Evolutionary conservation across 352 stramenopile genomes (phyloP), one percentile per base, ranked within the genome.

Genomic region (Globisporangium ultimum): DNA sequence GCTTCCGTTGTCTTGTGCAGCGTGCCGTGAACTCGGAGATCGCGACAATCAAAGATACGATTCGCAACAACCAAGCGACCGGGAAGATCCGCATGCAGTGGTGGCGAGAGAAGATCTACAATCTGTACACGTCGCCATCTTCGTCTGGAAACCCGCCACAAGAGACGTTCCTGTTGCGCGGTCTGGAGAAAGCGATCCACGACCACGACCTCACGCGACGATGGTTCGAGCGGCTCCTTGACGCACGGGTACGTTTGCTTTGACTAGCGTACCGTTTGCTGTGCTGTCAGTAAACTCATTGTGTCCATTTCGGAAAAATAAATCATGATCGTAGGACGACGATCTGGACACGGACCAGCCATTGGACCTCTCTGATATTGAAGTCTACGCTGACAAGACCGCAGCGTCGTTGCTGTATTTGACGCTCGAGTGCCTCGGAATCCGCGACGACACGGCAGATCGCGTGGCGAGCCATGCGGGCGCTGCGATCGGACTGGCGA

Each of bases 21-120:
- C 86, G 90, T 28, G 89, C 91, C 2, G 71, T 97, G 58, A 98
- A 98, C 58, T 84, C 91, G 12, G 91, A 98, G 69, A 76, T 96
- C 53, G 87, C 91, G 14, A 87, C 71, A 28, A 89, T 98, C 68
- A 96, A 95, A 63, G 90, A 98, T 58, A 84, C 84, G 10, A 79
- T 87, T 24, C 79, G 88, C 52, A 93, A 64, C 48, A 98, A 97
- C 58, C 71, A 84, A 12, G 73, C 76, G 53, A 87, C 89, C 12
- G 91, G 88, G 57, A 93, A 89, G 61, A 94, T 98, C 72, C 87
- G 91, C 55, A 87, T 97, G 69, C 90, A 97, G 58, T 98, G 91
- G 91, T 98, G 91, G 91, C 78, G 88, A 18, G 84, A 98, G 51
- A 72, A 73, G 9, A 86, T 96, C 55, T 78, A 83, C 53, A 74